Evolutionary conservation across 2,329 filamentous ascomycete species (phyloP), one percentile per base, ranked within the genome.

Genomic region (Aquanectria penicillioides): DNA sequence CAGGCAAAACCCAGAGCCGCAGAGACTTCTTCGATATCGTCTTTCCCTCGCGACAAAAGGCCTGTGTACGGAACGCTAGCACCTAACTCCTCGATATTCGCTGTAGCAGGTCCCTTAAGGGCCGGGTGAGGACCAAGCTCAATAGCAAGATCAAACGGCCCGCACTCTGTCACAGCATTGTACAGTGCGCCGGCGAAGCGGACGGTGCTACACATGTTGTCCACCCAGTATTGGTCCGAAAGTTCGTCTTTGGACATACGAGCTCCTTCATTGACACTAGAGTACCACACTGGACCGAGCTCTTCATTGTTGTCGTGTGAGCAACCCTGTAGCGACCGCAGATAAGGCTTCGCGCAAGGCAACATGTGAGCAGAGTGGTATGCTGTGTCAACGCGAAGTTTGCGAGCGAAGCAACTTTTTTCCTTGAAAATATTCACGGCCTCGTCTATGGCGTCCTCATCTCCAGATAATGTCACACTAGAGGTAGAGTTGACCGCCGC

Each of bases 341-440:
- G 40, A 8, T 68, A 71, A 4, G 53, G 51, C 29, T 54, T 40
- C n/a, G 54, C 57, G 13, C 62, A 66, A 3, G 61, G 49, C 13
- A 37, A 20, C 80, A 84, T 83, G 62, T 83, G 81, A 1, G 73
- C 73, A 0, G 81, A 83, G 65, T 84, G 81, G 47, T 83, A 84
- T 0, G 80, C 81, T 0, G 74, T 80, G 40, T 82, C 78, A 0
- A 83, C 75, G 1, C 63, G 58, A 6, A 84, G 69, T 0, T 71
- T 9, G 2, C 76, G 69, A 0, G 73, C 62, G 15, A 62, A 64
- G 7, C 22, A 60, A 1, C 36, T 36, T 13, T 51, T 26, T 1
- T 48, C 43, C 5, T 69, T 52, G 1, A 72, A 26, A 1, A 67
- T 17, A 0, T 44, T 46, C 28, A 64, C 57, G 0, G 67, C 57